Evolutionary conservation across 331 rosid species (phyloP), one percentile per base, ranked within the genome.

Genomic region (Prunus yedoensis): DNA sequence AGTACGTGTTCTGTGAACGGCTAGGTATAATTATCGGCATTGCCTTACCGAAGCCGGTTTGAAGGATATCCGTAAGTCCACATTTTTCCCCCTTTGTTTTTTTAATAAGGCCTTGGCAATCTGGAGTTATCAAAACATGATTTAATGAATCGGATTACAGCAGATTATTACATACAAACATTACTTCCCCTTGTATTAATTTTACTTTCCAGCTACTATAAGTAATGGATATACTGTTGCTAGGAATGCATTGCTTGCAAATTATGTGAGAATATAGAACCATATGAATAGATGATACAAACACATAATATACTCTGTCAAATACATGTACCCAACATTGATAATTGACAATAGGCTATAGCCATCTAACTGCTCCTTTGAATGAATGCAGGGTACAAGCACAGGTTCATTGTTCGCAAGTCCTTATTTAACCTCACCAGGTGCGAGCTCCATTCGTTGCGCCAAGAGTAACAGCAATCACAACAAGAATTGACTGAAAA

Each of bases 401-500:
- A 25, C 46, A 68, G 74, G 70, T 13, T 54, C 27, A 12, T 68
- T 66, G 50, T 63, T 15, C 65, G 32, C 4, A 5, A 5, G 46
- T 53, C 30, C 71, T 64, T 28, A 10, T 30, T 9, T 16, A 77
- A 69, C 74, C 52, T 82, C 64, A 76, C 87, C 96, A 82, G 38
- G 28, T 46, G 38, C 68, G 74, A 77, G 65, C 53, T 66, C 83
- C 77, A 17, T 79, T 84, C 1, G 91, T 71, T 58, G 83, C 30
- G 20, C 93, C 91, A 70, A 89, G 66, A 27, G 84, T 79, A 71
- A 93, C 8, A 57, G 89, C 91, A 5, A 93, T 27, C 71, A 73
- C 2, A 21, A 81, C 86, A 21, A 93, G 70, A 27, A 85, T 35
- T 21, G 98, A 50, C 96, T 91, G 95, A 56, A 81, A 65, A 80